Percentiles rank a stretch among this genome's conserved stretches.
Conservation (phyloP, 2,329 filamentous ascomycete genomes). For the Monosporascus sp. region DNA sequence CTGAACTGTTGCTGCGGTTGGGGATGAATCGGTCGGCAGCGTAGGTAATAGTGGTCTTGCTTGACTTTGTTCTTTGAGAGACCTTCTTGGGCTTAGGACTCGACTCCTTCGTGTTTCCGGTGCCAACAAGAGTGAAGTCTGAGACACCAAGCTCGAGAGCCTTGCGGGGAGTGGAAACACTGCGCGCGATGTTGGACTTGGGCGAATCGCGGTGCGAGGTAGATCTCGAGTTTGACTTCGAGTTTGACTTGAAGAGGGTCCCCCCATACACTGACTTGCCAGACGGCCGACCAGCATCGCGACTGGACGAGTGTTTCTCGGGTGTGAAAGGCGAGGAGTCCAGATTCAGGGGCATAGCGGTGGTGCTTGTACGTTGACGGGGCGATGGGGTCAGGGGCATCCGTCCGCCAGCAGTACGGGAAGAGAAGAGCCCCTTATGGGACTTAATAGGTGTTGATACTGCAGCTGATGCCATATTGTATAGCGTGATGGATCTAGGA, state of each 20-base stretch:
- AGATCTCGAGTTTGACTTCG: slow-evolving; percentile 60
- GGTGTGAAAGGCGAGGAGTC: slow-evolving; percentile 76
- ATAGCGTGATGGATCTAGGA: slow-evolving; percentile 24
- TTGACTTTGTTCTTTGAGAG: slow-evolving; percentile 45
- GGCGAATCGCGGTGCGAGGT: slow-evolving; percentile 72
- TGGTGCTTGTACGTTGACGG: slow-evolving; percentile 51
- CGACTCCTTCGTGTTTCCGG: slow-evolving; percentile 59
- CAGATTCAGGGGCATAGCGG: slow-evolving; percentile 43
- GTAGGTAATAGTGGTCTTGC: slow-evolving; percentile 76
- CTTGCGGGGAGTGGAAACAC: slow-evolving; percentile 70
- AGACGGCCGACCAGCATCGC: slow-evolving; percentile 43
- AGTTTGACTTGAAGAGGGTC: slow-evolving; percentile 74
- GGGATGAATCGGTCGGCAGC: slow-evolving; percentile 92
- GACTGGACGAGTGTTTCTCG: slow-evolving; percentile 49
- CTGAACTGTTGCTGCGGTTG: slow-evolving; percentile 85
- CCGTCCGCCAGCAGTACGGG: slow-evolving; percentile 87
- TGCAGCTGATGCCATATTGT: slow-evolving; percentile 69
- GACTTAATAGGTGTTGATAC: slow-evolving; percentile 93
- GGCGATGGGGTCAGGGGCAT: slow-evolving; percentile 94
- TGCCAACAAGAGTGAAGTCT: slow-evolving; percentile 86
- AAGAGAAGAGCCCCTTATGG: slow-evolving; percentile 86
- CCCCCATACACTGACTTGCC: slow-evolving; percentile 74
- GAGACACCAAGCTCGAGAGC: slow-evolving; percentile 84
- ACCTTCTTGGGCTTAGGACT: slow-evolving; percentile 49
- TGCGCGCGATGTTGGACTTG: slow-evolving; percentile 89